Evolutionary conservation across 1,284 basidiomycete species (phyloP), one percentile per base, ranked within the genome.

Genomic region (Thecaphora thlaspeos): DNA sequence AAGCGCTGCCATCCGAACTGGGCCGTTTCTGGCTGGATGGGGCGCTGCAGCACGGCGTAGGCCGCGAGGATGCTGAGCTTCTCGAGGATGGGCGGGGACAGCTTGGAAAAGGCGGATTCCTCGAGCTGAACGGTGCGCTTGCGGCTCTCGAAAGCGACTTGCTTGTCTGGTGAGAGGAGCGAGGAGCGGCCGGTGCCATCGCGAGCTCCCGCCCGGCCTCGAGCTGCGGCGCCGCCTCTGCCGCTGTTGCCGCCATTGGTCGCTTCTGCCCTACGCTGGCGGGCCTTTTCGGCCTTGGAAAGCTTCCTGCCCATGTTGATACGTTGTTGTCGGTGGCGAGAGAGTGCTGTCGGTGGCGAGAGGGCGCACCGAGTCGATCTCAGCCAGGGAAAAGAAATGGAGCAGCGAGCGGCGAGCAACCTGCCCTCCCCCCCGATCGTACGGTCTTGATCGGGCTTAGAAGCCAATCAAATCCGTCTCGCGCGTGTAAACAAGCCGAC

Each of bases 41-140:
- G 69, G 4, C 69, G 47, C 2, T 23, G 19, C 0, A 71, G 53
- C n/a, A 46, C 41, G 3, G 60, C 55, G 28, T 71, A 71, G 10
- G 59, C 55, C 1, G 69, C 62, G 1, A 67, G 43, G 19, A 71
- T 60, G 47, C 55, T 63, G 51, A 71, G 61, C 8, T 65, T 51
- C 38, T 69, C 66, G 22, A 71, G 55, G 26, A 61, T 58, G 8
- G 60, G 57, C 15, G 66, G 55, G 2, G 49, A 59, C 12, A 71
- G 60, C 39, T 69, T 69, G 32, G 69, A 52, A 42, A 71, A 71
- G 28, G 59, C 55, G 0, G 69, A 71, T 38, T 71, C 69, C 23
- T 65, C 51, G 3, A 57, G 48, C 42, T 65, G 62, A 0, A 65
- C 62, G 9, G 58, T 64, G 1, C 56, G 50, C 19, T 41, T 47